Evolutionary conservation across 495 filamentous ascomycete species (phyloP).

Genomic region (Chaetomium tenue): DNA sequence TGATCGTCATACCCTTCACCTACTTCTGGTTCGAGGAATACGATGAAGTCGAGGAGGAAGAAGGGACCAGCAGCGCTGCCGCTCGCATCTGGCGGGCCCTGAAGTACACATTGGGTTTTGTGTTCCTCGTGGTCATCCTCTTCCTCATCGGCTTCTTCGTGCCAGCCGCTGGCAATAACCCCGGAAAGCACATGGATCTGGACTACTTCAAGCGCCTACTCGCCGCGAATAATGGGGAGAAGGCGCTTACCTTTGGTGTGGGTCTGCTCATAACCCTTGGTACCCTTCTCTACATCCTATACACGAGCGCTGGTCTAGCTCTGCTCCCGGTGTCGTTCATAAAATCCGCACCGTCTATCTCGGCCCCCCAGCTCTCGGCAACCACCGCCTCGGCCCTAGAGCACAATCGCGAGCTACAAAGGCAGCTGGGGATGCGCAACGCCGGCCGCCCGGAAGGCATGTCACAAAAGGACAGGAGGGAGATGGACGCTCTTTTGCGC

Average conservation of each 20-base stretch:
- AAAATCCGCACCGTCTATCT: constrained; percentile 81
- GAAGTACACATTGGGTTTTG: constrained; percentile 87
- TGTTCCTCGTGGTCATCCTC: constrained; percentile 73
- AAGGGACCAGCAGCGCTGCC: constrained; percentile 67
- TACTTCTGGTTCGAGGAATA: constrained; percentile 99
- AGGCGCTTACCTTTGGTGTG: constrained; percentile 82
- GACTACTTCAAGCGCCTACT: constrained; percentile 90
- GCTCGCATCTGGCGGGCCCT: constrained; percentile 73
- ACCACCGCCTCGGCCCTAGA: constrained; percentile 78
- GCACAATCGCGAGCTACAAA: constrained; percentile 83
- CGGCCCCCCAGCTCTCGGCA: constrained; percentile 68
- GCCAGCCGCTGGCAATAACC: constrained; percentile 64
- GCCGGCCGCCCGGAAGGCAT: constrained; percentile 71
- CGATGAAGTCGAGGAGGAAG: constrained; percentile 76
- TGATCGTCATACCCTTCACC: constrained; percentile 87
- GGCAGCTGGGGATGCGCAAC: constrained; percentile 84
- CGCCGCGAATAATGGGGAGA: constrained; percentile 84
- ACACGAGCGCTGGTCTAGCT: constrained; percentile 85
- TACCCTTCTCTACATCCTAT: constrained; percentile 78
- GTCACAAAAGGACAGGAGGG: constrained; percentile 78
- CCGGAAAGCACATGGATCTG: constrained; percentile 64
- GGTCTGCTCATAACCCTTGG: constrained; percentile 84
- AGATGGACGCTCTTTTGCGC: constrained; percentile 79
- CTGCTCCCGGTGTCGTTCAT: constrained; percentile 86
- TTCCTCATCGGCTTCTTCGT: constrained; percentile 94